Evolutionary conservation across 2,329 filamentous ascomycete species (phyloP).

Genomic region (Pseudogymnoascus sp.): DNA sequence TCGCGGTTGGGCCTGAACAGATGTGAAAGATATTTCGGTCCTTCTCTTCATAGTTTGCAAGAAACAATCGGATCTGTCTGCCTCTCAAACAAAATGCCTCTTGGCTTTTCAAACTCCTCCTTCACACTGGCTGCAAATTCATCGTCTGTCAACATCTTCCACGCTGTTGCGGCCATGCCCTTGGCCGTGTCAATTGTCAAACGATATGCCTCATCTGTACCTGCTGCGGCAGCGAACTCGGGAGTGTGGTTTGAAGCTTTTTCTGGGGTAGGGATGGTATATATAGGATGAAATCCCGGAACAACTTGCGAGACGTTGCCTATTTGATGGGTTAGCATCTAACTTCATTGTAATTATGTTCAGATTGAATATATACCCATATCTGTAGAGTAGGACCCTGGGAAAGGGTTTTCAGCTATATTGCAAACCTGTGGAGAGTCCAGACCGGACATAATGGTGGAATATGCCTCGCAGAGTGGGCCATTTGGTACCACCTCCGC

Average conservation of each 20-base stretch:
- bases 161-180: conserved; percentile 9
- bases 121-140: conserved; percentile 2
- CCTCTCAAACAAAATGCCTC: too few relatives aligned
- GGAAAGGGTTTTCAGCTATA: not conserved
- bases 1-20: too few relatives aligned
- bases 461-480: not conserved
- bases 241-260: not conserved
- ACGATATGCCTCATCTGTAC: conserved; percentile 9
- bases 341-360: not conserved
- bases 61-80: too few relatives aligned
- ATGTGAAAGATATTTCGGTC: too few relatives aligned
- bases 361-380: conserved; percentile 3
- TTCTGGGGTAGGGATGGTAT: not conserved
- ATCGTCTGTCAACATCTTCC: conserved; percentile 10
- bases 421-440: not conserved
- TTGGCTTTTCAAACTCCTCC: conserved; percentile 8
- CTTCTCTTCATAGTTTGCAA: too few relatives aligned
- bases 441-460: conserved; percentile 3
- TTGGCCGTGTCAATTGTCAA: conserved; percentile 4
- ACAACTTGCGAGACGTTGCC: conserved; percentile 10
- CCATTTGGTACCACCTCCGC: conserved; percentile 7
- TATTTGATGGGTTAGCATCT: not conserved
- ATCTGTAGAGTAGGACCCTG: conserved; percentile 11
- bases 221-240: conserved; percentile 5
- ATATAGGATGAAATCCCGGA: conserved; percentile 10